Percentiles rank a stretch among this genome's conserved stretches.
phyloP scores from a whole-genome alignment of 2,329 filamentous ascomycete genomes.

The Didymella lethalis region DNA sequence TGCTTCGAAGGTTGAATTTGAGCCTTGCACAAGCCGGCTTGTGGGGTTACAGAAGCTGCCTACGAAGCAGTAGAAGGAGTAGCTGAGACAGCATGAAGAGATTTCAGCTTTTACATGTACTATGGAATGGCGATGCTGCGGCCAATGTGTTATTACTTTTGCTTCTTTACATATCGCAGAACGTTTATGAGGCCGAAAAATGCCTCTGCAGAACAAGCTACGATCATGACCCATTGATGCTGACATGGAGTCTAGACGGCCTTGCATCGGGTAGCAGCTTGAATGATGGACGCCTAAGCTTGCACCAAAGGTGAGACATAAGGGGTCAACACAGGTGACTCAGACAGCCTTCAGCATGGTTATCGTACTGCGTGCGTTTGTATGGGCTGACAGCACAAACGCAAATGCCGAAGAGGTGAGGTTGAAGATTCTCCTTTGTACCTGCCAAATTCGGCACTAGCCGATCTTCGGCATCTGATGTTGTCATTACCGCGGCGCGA shows the following conservation, averaged over 20 bases:
- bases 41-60: no score
- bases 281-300: background rate
- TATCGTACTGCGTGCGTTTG: background rate
- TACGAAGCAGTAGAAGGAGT: no score
- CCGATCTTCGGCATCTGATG: conserved; percentile 19
- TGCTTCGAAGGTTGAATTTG: no score
- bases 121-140: background rate
- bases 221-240: background rate
- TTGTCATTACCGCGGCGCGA: conserved; percentile 13
- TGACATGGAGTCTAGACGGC: background rate
- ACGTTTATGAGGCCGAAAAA: background rate
- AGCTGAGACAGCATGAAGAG: no score
- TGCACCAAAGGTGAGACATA: no score
- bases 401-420: conserved; percentile 14
- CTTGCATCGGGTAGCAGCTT: background rate
- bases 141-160: background rate
- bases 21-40: no score
- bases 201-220: background rate
- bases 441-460: conserved; percentile 18
- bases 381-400: conserved; percentile 1
- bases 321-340: background rate
- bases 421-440: conserved; percentile 3
- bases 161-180: background rate
- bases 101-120: no score
- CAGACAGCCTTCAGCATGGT: background rate